Evolutionary conservation across 1,284 basidiomycete genomes (phyloP), one percentile per base, ranked within the genome.

Genomic region (Boletellus deceptivus): DNA sequence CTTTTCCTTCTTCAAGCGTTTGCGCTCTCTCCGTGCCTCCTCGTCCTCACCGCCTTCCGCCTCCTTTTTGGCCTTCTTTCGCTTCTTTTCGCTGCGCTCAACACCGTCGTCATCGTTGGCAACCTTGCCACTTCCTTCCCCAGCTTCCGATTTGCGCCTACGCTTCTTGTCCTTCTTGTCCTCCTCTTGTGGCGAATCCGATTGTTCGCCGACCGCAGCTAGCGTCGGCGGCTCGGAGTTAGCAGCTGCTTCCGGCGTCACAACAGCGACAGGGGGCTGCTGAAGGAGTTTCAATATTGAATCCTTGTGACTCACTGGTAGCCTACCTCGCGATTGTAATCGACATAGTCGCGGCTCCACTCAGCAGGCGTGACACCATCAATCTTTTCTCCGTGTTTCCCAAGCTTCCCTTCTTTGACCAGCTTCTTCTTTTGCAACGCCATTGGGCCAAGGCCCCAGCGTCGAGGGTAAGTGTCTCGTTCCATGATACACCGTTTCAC

Each of bases 401-500:
- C 91, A 49, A 99, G 86, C 73, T 95, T 92, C 50, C 96, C 95
- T 24, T 93, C 91, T 77, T 96, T 95, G 68, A 96, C 83, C 83
- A 95, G 80, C 71, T 98, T 98, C 79, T 99, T 99, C 83, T 99
- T 99, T 72, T 98, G 91, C 57, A 93, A 76, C 5, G 97, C 97
- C 70, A 94, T 85, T 35, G 96, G 97, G 18, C 97, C 97, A 50
- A 99, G 82, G 56, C 97, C 97, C 97, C 97, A 99, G 61, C 95
- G 86, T 55, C 97, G 84, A 36, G 97, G 97, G 73, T 99, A 99
- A 17, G 93, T 93, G 72, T 99, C 96, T 46, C 96, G 88, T 75
- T 98, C 93, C 97, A 99, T 99, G 70, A 99, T 99, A 72, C 96
- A 98, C 51, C 97, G 81, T 79, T 99, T 99, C 65, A 99, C 93